Evolutionary conservation across 2,329 filamentous ascomycete genomes (phyloP), one percentile per base, ranked within the genome.

Genomic region (Fusarium papillatum): DNA sequence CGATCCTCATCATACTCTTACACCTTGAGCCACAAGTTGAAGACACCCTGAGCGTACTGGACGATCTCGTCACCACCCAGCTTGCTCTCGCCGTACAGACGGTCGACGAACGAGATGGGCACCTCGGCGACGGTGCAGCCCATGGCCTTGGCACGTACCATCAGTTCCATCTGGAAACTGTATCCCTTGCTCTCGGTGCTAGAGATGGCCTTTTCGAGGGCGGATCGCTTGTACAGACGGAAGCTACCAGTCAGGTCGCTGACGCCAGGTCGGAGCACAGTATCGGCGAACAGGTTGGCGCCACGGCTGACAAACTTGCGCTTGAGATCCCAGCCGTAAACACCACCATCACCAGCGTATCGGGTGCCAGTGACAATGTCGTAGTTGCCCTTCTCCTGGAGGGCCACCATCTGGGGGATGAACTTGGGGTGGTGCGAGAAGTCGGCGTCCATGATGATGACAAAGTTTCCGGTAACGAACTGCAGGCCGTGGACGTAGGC

Each of bases 361-460:
- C 97, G 91, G 57, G 97, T 99, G 65, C 97, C 97, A 2, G 96
- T 98, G 59, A 99, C 96, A 80, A 99, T 99, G 83, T 99, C 97
- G 87, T 95, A 98, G 88, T 95, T 92, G 76, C 88, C 93, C 72
- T 84, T 84, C 84, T 92, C 90, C 86, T 98, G 97, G 78, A 93
- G 90, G 71, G 90, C 90, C 81, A 99, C 95, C 95, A 99, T 98
- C 82, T 93, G 89, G 66, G 96, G 93, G 86, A 99, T 98, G 91
- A 98, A 99, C 87, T 98, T 99, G 83, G 97, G 97, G 89, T 99
- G 97, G 88, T 99, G 97, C 80, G 92, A 95, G 90, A 99, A 99
- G 87, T 99, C 97, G 86, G 97, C 97, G 88, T 99, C 97, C 97
- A 99, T 99, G 90, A 99, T 99, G 89, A 99, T 95, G 83, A 99